Base-by-base conservation (phyloP, 805 yeast species). In the Candida nonsorbophila region DNA sequence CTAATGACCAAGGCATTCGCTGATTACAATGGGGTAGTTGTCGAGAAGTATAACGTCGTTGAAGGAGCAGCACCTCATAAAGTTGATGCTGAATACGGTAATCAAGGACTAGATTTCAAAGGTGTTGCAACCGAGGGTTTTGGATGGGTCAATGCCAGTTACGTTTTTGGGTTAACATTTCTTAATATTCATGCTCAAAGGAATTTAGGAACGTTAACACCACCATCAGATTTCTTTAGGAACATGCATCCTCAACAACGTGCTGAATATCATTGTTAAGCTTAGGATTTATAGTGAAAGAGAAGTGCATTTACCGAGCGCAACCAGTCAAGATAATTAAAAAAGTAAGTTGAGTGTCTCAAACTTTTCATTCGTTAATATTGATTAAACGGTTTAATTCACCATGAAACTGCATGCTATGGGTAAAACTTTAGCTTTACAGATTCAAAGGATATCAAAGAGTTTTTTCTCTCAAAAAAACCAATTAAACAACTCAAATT, bases 141-240 rank as follows among this genome's bases (percentile, higher is more conserved):
- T 55, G 98, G 97, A 1, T 90, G 98, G 98, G 96, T 90, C 29
- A 90, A 90, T 60, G 82, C 97, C 5, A 78, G 92, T 44, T 87
- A 74, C 55, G 46, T 81, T 16, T 53, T 82, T 37, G 96, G 96
- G 0, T 59, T 86, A 37, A 68, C 79, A 14, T 74, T 73, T 35
- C 59, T 84, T 55, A 77, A 76, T 38, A 65, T 67, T 28, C 78
- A 74, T 40, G 87, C 88, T 3, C 68, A 68, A 34, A 67, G 95
- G 37, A 85, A 88, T 1, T 62, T 87, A 37, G 95, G 94, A 0
- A 72, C 88, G 3, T 74, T 82, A 30, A 78, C 87, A 3, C 76
- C 85, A 3, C 94, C 94, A 0, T 66, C 62, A 7, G 73, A 70
- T 11, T 82, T 80, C 44, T 75, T 82, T 30, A 42, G 48, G 24